A percentile compares a stretch with the other conserved stretches of the same genome.
Evolutionary conservation across 495 filamentous ascomycete genomes (phyloP).

Genomic region (Annulohypoxylon maeteangense): DNA sequence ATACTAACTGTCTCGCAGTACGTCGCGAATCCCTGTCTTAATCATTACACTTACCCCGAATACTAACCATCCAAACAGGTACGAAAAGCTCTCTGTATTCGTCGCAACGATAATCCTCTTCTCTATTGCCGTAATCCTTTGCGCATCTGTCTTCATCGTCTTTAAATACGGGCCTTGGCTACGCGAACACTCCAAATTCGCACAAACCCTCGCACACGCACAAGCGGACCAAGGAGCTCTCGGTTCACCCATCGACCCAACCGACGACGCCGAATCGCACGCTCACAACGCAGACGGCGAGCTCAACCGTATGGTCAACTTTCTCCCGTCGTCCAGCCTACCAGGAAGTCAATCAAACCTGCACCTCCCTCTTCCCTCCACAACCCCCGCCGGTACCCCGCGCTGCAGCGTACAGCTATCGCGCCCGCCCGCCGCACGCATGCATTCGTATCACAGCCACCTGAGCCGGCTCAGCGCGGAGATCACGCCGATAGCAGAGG

Average conservation of each 20-base stretch:
- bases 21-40: not conserved
- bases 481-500: not conserved
- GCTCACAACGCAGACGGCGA: not conserved
- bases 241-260: not conserved
- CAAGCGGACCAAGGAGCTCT: not conserved
- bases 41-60: not conserved
- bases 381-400: not conserved
- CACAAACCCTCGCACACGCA: slow-evolving; percentile 52
- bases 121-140: slow-evolving; percentile 60
- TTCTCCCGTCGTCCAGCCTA: slow-evolving; percentile 12
- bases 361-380: not conserved
- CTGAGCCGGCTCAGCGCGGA: not conserved
- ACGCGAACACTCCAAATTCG: slow-evolving; percentile 67
- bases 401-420: slow-evolving; percentile 7
- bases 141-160: slow-evolving; percentile 51
- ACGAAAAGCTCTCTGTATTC: slow-evolving; percentile 63
- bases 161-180: slow-evolving; percentile 70
- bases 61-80: slow-evolving; percentile 6
- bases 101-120: slow-evolving; percentile 66
- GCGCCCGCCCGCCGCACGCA: not conserved
- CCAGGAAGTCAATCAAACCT: slow-evolving; percentile 22
- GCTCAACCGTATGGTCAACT: slow-evolving; percentile 20
- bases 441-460: not conserved
- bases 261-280: not conserved
- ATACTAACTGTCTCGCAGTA: slow-evolving; percentile 25